A percentile compares a stretch with the other conserved stretches of the same genome.
Evolutionary conservation across 2,329 filamentous ascomycete species (phyloP).

Genomic region (Talaromyces verruculosus): DNA sequence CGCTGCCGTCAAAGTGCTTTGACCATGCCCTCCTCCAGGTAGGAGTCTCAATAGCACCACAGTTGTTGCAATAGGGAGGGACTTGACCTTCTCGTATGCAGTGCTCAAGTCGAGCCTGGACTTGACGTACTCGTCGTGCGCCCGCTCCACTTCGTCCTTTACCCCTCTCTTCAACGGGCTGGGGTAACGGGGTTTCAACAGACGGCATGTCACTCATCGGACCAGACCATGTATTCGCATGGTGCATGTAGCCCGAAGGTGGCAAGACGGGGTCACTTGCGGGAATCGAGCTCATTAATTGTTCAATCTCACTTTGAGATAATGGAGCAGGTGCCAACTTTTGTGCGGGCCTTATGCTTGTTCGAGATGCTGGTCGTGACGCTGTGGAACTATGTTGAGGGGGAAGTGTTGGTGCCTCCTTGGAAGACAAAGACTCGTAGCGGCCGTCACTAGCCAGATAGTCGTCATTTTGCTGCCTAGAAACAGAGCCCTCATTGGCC

Average conservation of each 20-base stretch:
- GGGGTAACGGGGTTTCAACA: slow-evolving; percentile 39
- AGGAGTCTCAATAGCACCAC: slow-evolving; percentile 90
- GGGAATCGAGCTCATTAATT: slow-evolving; percentile 37
- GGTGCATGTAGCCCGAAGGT: slow-evolving; percentile 34
- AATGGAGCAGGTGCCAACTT: slow-evolving; percentile 43
- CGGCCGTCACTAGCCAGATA: slow-evolving; percentile 25
- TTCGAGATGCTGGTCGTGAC: slow-evolving; percentile 41
- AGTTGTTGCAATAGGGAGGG: slow-evolving; percentile 88
- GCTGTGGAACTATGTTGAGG: slow-evolving; percentile 32
- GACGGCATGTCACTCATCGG: slow-evolving; percentile 47
- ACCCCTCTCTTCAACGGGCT: slow-evolving; percentile 36
- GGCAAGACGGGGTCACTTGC: slow-evolving; percentile 53
- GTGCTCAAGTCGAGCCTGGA: slow-evolving; percentile 56
- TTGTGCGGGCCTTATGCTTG: slow-evolving; percentile 35
- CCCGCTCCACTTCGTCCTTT: slow-evolving; percentile 50
- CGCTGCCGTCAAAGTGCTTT: slow-evolving; percentile 70
- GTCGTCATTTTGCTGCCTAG: slow-evolving; percentile 27
- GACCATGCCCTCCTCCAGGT: slow-evolving; percentile 94
- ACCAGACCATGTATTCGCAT: slow-evolving; percentile 47
- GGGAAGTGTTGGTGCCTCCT: slow-evolving; percentile 28
- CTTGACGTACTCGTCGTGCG: slow-evolving; percentile 66
- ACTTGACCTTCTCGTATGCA: slow-evolving; percentile 75
- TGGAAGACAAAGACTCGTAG: slow-evolving; percentile 25
- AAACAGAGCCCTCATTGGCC: slow-evolving; percentile 24
- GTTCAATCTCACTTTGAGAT: slow-evolving; percentile 36